These are phyloP conservation scores for Actinomortierella ambigua DNA, from an alignment of 371 early-diverging fungal genomes.

Conservation along the genomic window DNA sequence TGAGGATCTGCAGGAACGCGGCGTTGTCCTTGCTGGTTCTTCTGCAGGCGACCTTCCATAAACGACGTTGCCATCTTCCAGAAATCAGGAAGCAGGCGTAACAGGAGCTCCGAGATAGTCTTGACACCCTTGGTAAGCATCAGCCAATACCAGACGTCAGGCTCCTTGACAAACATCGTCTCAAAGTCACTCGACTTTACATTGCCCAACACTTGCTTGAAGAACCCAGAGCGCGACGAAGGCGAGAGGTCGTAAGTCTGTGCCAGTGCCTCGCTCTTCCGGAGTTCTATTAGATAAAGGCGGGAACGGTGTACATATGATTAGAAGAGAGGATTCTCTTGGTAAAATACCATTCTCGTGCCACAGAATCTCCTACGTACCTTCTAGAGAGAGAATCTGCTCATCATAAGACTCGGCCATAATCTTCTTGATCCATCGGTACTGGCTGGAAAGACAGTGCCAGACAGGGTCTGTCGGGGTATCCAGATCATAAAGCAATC, in stretches of 20 bases:
- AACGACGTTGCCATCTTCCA: constrained; percentile 87
- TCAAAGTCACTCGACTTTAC: constrained; percentile 55
- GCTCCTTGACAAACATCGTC: constrained; percentile 51
- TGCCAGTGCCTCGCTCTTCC: constrained; percentile 28
- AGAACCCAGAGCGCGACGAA: constrained; percentile 38
- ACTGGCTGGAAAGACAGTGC: constrained; percentile 88
- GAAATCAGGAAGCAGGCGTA: constrained; percentile 89
- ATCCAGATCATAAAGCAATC: constrained; percentile 82
- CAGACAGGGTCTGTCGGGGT: constrained; percentile 88
- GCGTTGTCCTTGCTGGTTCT: constrained; percentile 52
- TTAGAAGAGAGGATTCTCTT: not conserved
- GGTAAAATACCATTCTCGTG: not conserved
- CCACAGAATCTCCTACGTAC: constrained; percentile 12
- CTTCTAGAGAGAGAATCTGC: constrained; percentile 54
- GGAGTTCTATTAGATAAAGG: constrained; percentile 21
- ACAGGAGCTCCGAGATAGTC: constrained; percentile 72
- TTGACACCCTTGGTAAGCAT: constrained; percentile 72
- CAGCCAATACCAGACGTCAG: constrained; percentile 74
- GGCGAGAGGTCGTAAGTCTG: constrained; percentile 38
- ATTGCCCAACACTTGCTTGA: constrained; percentile 42
- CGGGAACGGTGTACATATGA: constrained; percentile 4
- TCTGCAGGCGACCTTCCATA: constrained; percentile 82
- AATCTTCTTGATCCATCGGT: constrained; percentile 83
- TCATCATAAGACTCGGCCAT: constrained; percentile 69
- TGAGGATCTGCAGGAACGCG: constrained; percentile 64